Evolutionary conservation across 805 yeast species (phyloP).

Genomic region (Zygoascus biomembranicola): DNA sequence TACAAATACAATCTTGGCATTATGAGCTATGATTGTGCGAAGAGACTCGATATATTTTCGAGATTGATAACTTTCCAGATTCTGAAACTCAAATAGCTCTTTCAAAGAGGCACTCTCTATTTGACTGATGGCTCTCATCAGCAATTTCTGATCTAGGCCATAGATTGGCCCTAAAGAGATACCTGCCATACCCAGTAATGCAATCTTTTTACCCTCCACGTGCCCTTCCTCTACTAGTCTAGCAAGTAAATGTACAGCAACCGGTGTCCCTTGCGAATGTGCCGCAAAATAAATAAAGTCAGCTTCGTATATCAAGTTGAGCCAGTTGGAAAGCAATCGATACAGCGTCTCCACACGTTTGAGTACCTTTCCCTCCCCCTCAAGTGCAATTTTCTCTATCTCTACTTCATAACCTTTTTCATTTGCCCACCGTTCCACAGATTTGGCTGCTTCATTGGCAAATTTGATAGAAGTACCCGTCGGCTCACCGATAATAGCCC

Average conservation of each 20-base stretch:
- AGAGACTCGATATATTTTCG: slow-evolving; percentile 61
- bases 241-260: slow-evolving; percentile 71
- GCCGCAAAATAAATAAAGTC: slow-evolving; percentile 88
- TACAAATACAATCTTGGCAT: slow-evolving; percentile 70
- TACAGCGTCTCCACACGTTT: slow-evolving; percentile 79
- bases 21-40: slow-evolving; percentile 52
- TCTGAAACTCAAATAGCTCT: slow-evolving; percentile 85
- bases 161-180: slow-evolving; percentile 89
- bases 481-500: slow-evolving; percentile 90
- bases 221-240: slow-evolving; percentile 56
- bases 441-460: slow-evolving; percentile 81
- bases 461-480: slow-evolving; percentile 91
- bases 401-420: slow-evolving; percentile 34
- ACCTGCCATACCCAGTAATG: slow-evolving; percentile 91
- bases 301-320: slow-evolving; percentile 44
- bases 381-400: slow-evolving; percentile 87
- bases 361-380: slow-evolving; percentile 84
- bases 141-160: slow-evolving; percentile 76
- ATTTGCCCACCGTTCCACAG: slow-evolving; percentile 60
- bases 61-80: slow-evolving; percentile 63
- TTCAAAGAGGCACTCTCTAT: slow-evolving; percentile 80
- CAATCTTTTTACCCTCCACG: slow-evolving; percentile 40
- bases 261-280: slow-evolving; percentile 96
- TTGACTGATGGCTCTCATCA: slow-evolving; percentile 82
- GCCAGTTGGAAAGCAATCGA: slow-evolving; percentile 62